Evolutionary conservation across 2,329 filamentous ascomycete genomes (phyloP).

Genomic region (Dendryphion nanum): DNA sequence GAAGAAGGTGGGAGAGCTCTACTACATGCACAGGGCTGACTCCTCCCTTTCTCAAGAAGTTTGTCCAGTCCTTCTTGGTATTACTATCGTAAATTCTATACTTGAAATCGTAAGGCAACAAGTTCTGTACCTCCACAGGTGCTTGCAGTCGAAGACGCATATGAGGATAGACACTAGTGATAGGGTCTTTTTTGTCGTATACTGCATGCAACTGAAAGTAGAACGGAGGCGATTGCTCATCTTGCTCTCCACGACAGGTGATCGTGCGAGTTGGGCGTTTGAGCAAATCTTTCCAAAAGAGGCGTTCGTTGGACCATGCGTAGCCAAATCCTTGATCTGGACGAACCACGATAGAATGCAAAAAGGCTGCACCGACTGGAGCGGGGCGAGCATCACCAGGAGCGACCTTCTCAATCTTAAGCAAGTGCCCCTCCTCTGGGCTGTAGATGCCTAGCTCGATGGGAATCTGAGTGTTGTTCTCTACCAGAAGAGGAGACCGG

Average conservation of each 20-base stretch:
- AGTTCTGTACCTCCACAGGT: slow-evolving; percentile 89
- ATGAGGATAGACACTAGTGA: slow-evolving; percentile 84
- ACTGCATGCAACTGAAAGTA: slow-evolving; percentile 94
- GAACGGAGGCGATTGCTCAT: slow-evolving; percentile 75
- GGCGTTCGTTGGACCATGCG: slow-evolving; percentile 82
- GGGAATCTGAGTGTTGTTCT: slow-evolving; percentile 96
- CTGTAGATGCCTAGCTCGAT: slow-evolving; percentile 92
- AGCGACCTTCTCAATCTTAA: slow-evolving; percentile 97
- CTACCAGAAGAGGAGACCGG: slow-evolving; percentile 83
- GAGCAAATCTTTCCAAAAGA: slow-evolving; percentile 92
- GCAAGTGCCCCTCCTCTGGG: slow-evolving; percentile 77
- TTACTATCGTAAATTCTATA: slow-evolving; percentile 99
- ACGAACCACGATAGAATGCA: slow-evolving; percentile 83
- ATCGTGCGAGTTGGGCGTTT: slow-evolving; percentile 82
- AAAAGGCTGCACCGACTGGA: slow-evolving; percentile 86
- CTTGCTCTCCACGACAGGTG: slow-evolving; percentile 82
- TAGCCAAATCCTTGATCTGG: slow-evolving; percentile 97
- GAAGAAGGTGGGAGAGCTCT: slow-evolving; percentile 86
- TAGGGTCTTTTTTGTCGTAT: slow-evolving; percentile 79
- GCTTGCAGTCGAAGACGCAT: slow-evolving; percentile 92
- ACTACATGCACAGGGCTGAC: slow-evolving; percentile 97
- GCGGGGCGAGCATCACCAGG: slow-evolving; percentile 88
- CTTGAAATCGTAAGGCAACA: slow-evolving; percentile 97
- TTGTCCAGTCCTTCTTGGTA: slow-evolving; percentile 98
- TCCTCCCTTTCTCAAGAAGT: slow-evolving; percentile 93